Evolutionary conservation across 441 rosid species (phyloP).

Genomic region (Corymbia calophylla): DNA sequence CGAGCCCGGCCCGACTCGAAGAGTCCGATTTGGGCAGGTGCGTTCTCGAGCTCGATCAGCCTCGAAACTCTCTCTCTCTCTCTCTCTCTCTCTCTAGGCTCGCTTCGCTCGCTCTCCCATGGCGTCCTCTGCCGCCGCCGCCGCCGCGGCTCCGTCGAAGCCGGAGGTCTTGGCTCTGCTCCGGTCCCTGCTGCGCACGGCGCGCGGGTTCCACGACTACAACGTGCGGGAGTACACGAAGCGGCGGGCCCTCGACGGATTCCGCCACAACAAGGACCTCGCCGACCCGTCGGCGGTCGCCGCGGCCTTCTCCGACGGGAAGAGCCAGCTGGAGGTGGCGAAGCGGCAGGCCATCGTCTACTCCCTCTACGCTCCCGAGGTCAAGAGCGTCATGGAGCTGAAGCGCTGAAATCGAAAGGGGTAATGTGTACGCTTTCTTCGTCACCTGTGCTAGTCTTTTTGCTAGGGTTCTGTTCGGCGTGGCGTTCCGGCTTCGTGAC

Average conservation of each 20-base stretch:
- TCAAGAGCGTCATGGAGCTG: constrained; percentile 75
- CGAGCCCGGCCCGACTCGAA: neutral
- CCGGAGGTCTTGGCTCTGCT: constrained; percentile 41
- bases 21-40: neutral
- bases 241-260: constrained; percentile 61
- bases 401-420: constrained; percentile 3
- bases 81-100: neutral
- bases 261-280: constrained; percentile 39
- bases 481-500: neutral
- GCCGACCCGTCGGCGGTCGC: constrained; percentile 32
- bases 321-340: constrained; percentile 51
- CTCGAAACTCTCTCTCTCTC: neutral
- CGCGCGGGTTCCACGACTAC: constrained; percentile 63
- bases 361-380: constrained; percentile 63
- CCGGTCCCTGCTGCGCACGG: constrained; percentile 67
- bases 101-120: neutral
- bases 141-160: constrained; percentile 15
- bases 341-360: constrained; percentile 53
- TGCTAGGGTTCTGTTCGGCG: neutral
- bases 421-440: neutral
- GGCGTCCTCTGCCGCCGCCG: constrained; percentile 15
- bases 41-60: neutral
- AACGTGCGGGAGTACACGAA: constrained; percentile 75
- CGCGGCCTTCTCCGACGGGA: constrained; percentile 52
- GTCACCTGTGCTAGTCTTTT: neutral